A percentile compares a stretch with the other conserved stretches of the same genome.
Conservation (phyloP, 129 eudicot species). For the Deinandra increscens region DNA sequence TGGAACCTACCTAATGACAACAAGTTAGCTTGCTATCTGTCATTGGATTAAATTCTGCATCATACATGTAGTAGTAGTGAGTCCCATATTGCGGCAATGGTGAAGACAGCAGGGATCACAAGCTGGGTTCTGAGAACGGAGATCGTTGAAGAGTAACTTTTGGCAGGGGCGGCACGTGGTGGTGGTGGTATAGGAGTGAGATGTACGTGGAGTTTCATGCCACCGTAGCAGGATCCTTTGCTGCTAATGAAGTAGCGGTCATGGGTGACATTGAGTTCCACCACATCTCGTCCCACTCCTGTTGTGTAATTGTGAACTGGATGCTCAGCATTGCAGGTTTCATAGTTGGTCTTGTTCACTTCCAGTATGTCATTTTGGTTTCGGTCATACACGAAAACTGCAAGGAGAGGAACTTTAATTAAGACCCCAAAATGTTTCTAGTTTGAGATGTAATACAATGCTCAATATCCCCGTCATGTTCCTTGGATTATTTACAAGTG, state of each 20-base stretch:
- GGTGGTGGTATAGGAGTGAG: slow-evolving; percentile 64
- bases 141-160: slow-evolving; percentile 36
- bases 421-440: neutral
- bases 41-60: slow-evolving; percentile 19
- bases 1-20: slow-evolving; percentile 19
- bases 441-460: neutral
- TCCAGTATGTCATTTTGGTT: slow-evolving; percentile 69
- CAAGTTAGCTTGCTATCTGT: too few relatives aligned
- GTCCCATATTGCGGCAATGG: slow-evolving; percentile 75
- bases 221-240: slow-evolving; percentile 81
- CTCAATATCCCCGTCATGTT: too few relatives aligned
- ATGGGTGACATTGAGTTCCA: slow-evolving; percentile 64
- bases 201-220: slow-evolving; percentile 69
- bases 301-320: slow-evolving; percentile 77
- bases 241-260: slow-evolving; percentile 76
- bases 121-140: slow-evolving; percentile 41
- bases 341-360: slow-evolving; percentile 84
- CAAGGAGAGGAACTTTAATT: slow-evolving; percentile 9
- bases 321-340: slow-evolving; percentile 65
- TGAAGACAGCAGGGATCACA: slow-evolving; percentile 58
- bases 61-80: slow-evolving; percentile 42
- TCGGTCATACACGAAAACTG: slow-evolving; percentile 87
- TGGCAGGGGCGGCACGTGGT: slow-evolving; percentile 45
- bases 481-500: too few relatives aligned
- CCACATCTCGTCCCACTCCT: slow-evolving; percentile 95